These are phyloP conservation scores for Hericium erinaceus DNA, from an alignment of 768 basidiomycete genomes.

Conservation along the genomic window DNA sequence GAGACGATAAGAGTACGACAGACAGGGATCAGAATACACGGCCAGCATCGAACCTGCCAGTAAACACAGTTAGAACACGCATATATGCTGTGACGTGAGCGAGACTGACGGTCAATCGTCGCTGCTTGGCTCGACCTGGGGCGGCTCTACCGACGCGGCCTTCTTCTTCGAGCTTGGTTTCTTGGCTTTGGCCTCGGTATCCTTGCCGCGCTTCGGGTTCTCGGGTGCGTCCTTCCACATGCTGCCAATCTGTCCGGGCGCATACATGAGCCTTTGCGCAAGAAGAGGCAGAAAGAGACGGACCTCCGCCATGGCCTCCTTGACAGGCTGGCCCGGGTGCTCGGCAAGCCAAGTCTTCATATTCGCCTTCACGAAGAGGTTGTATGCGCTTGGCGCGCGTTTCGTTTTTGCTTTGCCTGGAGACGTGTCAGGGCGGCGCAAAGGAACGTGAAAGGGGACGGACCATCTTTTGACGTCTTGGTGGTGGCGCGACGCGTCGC, in stretches of 20 bases:
- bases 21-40: background rate
- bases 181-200: slow-evolving; percentile 37
- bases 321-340: slow-evolving; percentile 37
- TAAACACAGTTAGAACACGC: background rate
- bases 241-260: slow-evolving; percentile 36
- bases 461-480: slow-evolving; percentile 19
- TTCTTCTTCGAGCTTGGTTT: slow-evolving; percentile 17
- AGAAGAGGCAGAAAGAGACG: background rate
- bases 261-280: background rate
- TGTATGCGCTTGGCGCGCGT: slow-evolving; percentile 51
- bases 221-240: slow-evolving; percentile 52
- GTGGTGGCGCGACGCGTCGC: slow-evolving; percentile 46
- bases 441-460: slow-evolving; percentile 11
- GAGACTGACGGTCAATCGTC: slow-evolving; percentile 11
- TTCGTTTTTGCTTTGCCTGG: slow-evolving; percentile 31
- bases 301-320: slow-evolving; percentile 45
- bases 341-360: slow-evolving; percentile 50
- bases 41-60: background rate
- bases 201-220: slow-evolving; percentile 55
- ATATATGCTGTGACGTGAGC: background rate
- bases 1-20: too few species aligned
- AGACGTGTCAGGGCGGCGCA: slow-evolving; percentile 19
- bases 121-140: slow-evolving; percentile 11
- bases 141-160: slow-evolving; percentile 1
- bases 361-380: slow-evolving; percentile 44